Evolutionary conservation across 2,329 filamentous ascomycete genomes (phyloP), one percentile per base, ranked within the genome.

Genomic region (Colletotrichum viniferum): DNA sequence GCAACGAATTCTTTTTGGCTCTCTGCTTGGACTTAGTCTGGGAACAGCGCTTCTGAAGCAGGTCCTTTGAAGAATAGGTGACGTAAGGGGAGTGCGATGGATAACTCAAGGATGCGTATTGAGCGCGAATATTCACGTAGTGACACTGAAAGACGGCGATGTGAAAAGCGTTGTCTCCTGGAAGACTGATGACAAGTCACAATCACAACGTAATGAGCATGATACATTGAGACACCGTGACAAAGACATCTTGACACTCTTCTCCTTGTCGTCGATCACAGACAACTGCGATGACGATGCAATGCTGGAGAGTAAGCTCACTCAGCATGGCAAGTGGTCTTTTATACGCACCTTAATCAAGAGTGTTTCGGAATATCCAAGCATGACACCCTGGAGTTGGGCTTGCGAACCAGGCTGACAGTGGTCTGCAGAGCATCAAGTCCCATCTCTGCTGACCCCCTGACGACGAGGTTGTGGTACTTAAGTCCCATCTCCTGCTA

Each of bases 181-280:
- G 6, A 48, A 4, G 18, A 48, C 5, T 21, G 10, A 21, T 48
- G 3, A 48, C 2, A 2, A 48, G 43, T 48, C n/a, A 12, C 3
- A 48, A 21, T 2, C 0, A 21, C 4, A 1, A n/a, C 1, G 5
- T 48, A 0, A 10, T 21, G 43, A 48, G 43, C n/a, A 13, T 48
- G n/a, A 48, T 0, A 10, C 8, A 18, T 43, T 43, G 7, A 38
- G 14, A 43, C 16, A 18, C 16, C 14, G 36, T 6, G 3, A 5
- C 7, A 43, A 18, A 43, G 36, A 43, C 7, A 4, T 43, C 36
- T 43, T 43, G 36, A 18, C 16, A 43, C 36, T 43, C 16, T 18
- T 9, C 36, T 38, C 18, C 36, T 38, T 16, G 14, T 38, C 14
- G 7, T 38, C 36, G 14, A 16, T 38, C 4, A 4, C 36, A 38